Evolutionary conservation across 192 early-diverging fungal species (phyloP).

Genomic region (Coemansia sp.): DNA sequence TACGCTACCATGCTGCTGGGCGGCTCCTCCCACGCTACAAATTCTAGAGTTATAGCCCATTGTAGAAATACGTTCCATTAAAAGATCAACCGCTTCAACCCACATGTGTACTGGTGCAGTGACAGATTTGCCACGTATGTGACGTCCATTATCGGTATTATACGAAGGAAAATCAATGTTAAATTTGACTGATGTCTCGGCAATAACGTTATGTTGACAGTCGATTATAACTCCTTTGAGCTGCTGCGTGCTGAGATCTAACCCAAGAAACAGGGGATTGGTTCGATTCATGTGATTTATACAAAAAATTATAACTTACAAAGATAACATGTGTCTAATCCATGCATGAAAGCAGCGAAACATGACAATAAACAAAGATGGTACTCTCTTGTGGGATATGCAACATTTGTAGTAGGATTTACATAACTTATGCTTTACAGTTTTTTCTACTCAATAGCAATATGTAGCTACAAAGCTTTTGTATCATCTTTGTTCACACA

Average conservation of each 20-base stretch:
- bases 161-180: conserved; percentile 64
- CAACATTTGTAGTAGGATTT: background rate
- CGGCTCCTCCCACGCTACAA: conserved; percentile 64
- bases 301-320: too few relatives aligned
- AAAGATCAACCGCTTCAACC: conserved; percentile 67
- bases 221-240: conserved; percentile 64
- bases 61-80: conserved; percentile 54
- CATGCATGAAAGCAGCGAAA: too few relatives aligned
- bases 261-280: conserved; percentile 56
- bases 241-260: conserved; percentile 78
- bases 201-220: conserved; percentile 19
- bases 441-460: too few relatives aligned
- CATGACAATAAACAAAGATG: background rate
- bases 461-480: too few relatives aligned
- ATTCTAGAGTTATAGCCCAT: conserved; percentile 43
- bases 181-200: conserved; percentile 59
- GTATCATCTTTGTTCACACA: too few relatives aligned
- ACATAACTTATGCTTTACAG: too few relatives aligned
- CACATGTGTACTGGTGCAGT: conserved; percentile 76
- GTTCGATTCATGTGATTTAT: background rate
- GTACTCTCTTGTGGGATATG: background rate
- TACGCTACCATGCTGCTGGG: conserved; percentile 85
- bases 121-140: conserved; percentile 51
- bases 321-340: too few relatives aligned
- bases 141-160: conserved; percentile 47